Conservation (phyloP, 306 rosid species). For the Casuarina equisetifolia region DNA sequence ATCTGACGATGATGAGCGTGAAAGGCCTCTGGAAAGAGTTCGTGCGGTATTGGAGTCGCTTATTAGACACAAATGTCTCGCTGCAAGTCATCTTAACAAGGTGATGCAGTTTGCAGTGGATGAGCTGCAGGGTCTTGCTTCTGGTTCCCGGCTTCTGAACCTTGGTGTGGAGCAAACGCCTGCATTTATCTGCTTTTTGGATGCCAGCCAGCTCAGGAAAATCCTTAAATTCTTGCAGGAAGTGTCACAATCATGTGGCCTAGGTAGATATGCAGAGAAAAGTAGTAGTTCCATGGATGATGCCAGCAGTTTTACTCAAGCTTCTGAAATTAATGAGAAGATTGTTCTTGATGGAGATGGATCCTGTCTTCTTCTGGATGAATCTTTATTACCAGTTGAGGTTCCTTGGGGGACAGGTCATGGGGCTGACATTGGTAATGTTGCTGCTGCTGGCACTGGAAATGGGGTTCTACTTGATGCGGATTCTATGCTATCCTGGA, state of each 20-base stretch:
- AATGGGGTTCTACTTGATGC: constrained; percentile 42
- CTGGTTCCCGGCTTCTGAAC: constrained; percentile 76
- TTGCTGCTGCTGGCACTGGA: constrained; percentile 41
- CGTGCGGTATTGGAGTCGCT: constrained; percentile 68
- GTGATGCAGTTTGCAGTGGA: constrained; percentile 78
- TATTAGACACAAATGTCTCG: constrained; percentile 72
- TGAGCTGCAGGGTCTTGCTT: constrained; percentile 70
- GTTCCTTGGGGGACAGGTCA: constrained; percentile 35
- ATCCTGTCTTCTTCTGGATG: constrained; percentile 73
- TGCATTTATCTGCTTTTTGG: constrained; percentile 84
- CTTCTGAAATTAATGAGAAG: constrained; percentile 62
- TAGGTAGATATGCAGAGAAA: constrained; percentile 70
- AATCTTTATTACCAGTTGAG: constrained; percentile 53
- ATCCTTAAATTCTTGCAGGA: constrained; percentile 91
- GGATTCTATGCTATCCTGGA: constrained; percentile 71
- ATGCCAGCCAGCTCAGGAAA: constrained; percentile 73
- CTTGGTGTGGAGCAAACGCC: constrained; percentile 79
- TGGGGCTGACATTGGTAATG: constrained; percentile 41
- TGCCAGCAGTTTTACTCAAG: constrained; percentile 37
- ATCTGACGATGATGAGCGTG: constrained; percentile 77
- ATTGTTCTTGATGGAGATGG: constrained; percentile 83
- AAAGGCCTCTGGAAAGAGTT: constrained; percentile 81
- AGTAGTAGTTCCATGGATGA: constrained; percentile 50
- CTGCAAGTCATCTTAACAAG: constrained; percentile 78
- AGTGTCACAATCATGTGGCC: constrained; percentile 70